phyloP scores from a whole-genome alignment of 1,284 basidiomycete genomes.

The Ustilago lituana region DNA sequence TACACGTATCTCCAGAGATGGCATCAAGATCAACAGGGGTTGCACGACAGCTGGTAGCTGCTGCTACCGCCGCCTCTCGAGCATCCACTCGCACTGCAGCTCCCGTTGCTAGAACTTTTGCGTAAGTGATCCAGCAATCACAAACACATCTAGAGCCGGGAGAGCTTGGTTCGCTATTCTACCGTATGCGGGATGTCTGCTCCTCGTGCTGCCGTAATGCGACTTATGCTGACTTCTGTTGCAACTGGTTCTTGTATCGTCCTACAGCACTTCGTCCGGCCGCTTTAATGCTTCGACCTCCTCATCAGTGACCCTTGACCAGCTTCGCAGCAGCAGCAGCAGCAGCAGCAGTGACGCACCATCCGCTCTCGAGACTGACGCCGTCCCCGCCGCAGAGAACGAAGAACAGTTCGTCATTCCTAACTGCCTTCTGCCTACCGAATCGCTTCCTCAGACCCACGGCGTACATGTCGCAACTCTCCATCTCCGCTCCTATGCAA shows the following conservation, averaged over 20 bases:
- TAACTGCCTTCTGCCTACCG: conserved; percentile 37
- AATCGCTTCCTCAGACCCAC: conserved; percentile 70
- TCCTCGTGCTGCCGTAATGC: no score
- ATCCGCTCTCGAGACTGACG: neutral
- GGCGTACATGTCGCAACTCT: conserved; percentile 82
- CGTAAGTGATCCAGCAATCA: conserved; percentile 11
- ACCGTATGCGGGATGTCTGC: no score
- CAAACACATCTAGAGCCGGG: neutral
- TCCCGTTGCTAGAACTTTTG: conserved; percentile 17
- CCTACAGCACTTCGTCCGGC: conserved; percentile 18
- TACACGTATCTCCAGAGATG: conserved; percentile 4
- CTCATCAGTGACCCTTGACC: conserved; percentile 33
- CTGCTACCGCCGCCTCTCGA: conserved; percentile 20
- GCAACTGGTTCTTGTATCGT: neutral
- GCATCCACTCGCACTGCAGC: conserved; percentile 1
- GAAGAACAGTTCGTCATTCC: conserved; percentile 43
- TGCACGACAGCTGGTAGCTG: conserved; percentile 14
- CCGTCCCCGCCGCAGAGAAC: neutral
- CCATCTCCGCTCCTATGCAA: conserved; percentile 79
- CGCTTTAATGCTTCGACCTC: conserved; percentile 33
- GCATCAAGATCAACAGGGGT: conserved; percentile 17
- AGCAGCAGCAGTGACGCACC: neutral
- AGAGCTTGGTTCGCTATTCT: no score
- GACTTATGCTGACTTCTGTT: neutral
- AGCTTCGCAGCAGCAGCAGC: conserved; percentile 11